Conservation (phyloP, 805 yeast genomes). For the Monosporozyma siamensis region DNA sequence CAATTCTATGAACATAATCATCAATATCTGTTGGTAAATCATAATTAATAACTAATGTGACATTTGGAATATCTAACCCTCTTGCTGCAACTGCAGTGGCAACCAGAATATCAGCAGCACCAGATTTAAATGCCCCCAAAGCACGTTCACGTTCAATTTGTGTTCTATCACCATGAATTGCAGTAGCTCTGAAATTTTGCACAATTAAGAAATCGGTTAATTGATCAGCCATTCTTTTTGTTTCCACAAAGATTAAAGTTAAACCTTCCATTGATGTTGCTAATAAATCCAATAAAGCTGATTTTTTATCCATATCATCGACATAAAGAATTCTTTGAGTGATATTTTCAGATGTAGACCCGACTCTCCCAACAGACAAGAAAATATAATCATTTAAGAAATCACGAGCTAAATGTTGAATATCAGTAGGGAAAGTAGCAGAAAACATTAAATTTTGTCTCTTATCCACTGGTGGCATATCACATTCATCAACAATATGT, state of each 20-base stretch:
- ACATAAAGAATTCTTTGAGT: conserved; percentile 88
- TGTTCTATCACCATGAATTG: conserved; percentile 97
- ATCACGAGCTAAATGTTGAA: conserved; percentile 91
- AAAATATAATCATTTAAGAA: conserved; percentile 91
- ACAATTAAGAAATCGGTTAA: conserved; percentile 80
- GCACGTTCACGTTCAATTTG: conserved; percentile 97
- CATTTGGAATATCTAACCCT: conserved; percentile 99
- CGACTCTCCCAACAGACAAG: conserved; percentile 95
- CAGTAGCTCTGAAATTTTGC: conserved; percentile 89
- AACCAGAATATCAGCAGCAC: conserved; percentile 85
- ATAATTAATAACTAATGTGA: conserved; percentile 91
- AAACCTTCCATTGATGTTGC: conserved; percentile 71
- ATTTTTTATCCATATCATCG: conserved; percentile 85
- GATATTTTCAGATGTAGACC: conserved; percentile 95
- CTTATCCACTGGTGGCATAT: conserved; percentile 81
- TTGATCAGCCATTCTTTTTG: conserved; percentile 96
- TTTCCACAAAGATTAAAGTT: conserved; percentile 90
- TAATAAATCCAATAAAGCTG: conserved; percentile 77
- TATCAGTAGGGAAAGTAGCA: conserved; percentile 96
- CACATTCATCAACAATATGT: conserved; percentile 92
- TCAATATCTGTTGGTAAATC: conserved; percentile 94
- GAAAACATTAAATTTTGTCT: conserved; percentile 98
- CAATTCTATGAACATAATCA: conserved; percentile 97
- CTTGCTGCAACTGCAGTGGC: conserved; percentile 99
- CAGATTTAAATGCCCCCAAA: conserved; percentile 80